Percentiles rank a stretch among this genome's conserved stretches.
Conservation (phyloP, 306 rosid genomes). For the Alnus glutinosa region DNA sequence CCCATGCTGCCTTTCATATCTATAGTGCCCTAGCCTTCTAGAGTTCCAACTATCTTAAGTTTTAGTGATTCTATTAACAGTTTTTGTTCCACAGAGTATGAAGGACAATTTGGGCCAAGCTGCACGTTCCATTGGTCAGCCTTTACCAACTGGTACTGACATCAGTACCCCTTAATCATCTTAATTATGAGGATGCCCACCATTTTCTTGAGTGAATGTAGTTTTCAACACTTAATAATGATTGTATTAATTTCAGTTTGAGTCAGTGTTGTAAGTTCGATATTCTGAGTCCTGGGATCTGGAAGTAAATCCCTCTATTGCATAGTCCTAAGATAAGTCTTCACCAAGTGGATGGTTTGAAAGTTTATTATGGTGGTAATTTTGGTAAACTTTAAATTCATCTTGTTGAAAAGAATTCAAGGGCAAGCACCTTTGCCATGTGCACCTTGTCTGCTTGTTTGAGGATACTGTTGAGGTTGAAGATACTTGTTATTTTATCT, state of each 20-base stretch:
- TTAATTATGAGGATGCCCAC: neutral
- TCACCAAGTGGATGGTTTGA: neutral
- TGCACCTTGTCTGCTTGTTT: neutral
- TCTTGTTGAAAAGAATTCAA: neutral
- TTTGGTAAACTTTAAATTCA: neutral
- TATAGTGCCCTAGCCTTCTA: neutral
- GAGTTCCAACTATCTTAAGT: neutral
- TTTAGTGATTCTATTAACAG: neutral
- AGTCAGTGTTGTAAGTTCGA: neutral
- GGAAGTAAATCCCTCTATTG: neutral
- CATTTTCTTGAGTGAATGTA: neutral
- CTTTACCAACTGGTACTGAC: slow-evolving; percentile 54
- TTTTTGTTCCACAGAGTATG: slow-evolving; percentile 49
- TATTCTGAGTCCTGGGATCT: neutral
- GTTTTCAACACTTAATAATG: neutral
- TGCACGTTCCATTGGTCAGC: slow-evolving; percentile 64
- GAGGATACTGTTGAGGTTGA: slow-evolving; percentile 17
- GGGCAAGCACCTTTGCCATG: neutral
- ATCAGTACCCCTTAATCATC: slow-evolving; percentile 12
- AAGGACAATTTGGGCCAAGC: slow-evolving; percentile 72
- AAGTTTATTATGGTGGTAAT: neutral
- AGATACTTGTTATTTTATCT: slow-evolving; percentile 13
- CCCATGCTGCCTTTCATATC: neutral
- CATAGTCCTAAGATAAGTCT: neutral
- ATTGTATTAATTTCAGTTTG: neutral